A percentile compares a stretch with the other conserved stretches of the same genome.
Evolutionary conservation across 768 basidiomycete genomes (phyloP).

Genomic region (Tylopilus sp.): DNA sequence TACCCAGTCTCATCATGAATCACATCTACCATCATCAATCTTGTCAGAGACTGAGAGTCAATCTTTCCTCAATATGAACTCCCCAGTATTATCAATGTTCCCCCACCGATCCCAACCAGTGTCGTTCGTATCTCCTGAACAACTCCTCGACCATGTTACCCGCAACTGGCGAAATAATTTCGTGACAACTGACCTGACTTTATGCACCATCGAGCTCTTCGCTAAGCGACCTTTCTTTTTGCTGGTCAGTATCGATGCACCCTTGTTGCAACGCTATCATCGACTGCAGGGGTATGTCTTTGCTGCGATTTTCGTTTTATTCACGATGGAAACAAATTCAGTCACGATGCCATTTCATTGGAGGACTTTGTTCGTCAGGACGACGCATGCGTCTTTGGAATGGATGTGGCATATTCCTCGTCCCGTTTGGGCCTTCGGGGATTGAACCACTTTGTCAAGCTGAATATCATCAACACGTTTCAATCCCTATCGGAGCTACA

Average conservation of each 20-base stretch:
- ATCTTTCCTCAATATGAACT: constrained; percentile 22
- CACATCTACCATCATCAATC: neutral
- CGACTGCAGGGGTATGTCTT: constrained; percentile 50
- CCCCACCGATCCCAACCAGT: constrained; percentile 20
- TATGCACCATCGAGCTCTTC: constrained; percentile 67
- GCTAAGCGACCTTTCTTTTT: constrained; percentile 88
- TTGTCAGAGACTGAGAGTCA: constrained; percentile 5
- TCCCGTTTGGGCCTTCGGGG: constrained; percentile 15
- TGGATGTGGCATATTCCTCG: constrained; percentile 19
- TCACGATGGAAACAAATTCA: constrained; percentile 13
- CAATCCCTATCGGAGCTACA: constrained; percentile 49
- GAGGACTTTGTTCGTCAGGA: constrained; percentile 73
- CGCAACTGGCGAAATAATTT: constrained; percentile 75
- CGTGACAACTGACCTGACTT: constrained; percentile 73
- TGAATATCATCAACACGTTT: constrained; percentile 68
- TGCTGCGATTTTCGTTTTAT: neutral
- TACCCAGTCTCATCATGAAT: neutral
- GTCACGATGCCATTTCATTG: constrained; percentile 39
- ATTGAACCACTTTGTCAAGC: constrained; percentile 47
- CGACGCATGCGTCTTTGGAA: constrained; percentile 68
- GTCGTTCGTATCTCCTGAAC: constrained; percentile 43
- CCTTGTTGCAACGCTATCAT: constrained; percentile 62
- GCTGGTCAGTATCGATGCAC: constrained; percentile 80
- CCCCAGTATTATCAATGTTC: constrained; percentile 14
- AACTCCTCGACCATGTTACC: constrained; percentile 74